Evolutionary conservation across 371 early-diverging fungal species (phyloP).

Genomic region (Circinella umbellata): DNA sequence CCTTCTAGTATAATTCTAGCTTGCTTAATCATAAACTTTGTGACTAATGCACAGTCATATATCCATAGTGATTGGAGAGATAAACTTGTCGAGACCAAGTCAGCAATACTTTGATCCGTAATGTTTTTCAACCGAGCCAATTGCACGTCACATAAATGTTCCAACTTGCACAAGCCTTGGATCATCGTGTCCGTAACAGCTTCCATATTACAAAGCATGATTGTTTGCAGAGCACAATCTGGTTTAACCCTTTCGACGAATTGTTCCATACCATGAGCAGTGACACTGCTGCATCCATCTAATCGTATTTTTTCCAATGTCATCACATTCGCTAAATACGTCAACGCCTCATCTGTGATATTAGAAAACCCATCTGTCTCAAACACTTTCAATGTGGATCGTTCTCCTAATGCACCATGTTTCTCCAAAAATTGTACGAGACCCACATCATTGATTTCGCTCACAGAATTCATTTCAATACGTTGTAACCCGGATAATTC

Average conservation of each 20-base stretch:
- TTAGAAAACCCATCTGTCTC: neutral
- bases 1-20: neutral
- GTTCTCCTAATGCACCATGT: neutral
- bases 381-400: conserved; percentile 1
- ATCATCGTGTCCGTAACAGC: neutral
- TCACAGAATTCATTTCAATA: neutral
- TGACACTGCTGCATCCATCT: neutral
- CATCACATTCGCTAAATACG: neutral
- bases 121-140: neutral
- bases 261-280: neutral
- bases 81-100: neutral
- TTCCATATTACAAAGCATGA: conserved; percentile 1
- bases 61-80: neutral
- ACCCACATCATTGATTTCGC: neutral
- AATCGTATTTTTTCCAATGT: conserved; percentile 1
- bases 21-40: conserved; percentile 15
- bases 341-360: neutral
- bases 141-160: neutral
- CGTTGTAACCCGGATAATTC: neutral
- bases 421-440: neutral
- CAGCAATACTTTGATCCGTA: conserved; percentile 8
- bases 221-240: neutral
- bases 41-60: conserved; percentile 5
- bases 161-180: neutral
- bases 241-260: neutral